Conservation (phyloP, 2,329 filamentous ascomycete species). For the Colletotrichum kahawae region DNA sequence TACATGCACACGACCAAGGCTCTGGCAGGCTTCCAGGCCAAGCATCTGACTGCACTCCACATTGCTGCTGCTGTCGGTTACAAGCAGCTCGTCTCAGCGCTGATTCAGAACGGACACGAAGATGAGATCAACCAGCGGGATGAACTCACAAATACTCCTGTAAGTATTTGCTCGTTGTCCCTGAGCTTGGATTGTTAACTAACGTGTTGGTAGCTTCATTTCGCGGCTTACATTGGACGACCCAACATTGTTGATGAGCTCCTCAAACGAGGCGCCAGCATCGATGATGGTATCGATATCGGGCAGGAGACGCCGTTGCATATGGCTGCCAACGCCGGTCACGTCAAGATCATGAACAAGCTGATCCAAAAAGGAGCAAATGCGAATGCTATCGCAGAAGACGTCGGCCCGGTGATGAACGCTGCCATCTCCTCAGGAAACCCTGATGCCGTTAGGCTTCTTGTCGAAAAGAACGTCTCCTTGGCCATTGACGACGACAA, state of each 20-base stretch:
- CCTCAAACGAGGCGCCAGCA: constrained; percentile 33
- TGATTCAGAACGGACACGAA: constrained; percentile 42
- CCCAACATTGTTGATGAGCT: constrained; percentile 41
- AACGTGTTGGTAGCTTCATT: constrained; percentile 28
- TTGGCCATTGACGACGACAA: constrained; percentile 34
- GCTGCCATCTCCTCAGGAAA: constrained; percentile 47
- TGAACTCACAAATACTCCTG: constrained; percentile 35
- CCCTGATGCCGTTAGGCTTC: constrained; percentile 41
- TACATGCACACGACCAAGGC: constrained; percentile 35
- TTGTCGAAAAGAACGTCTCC: constrained; percentile 42
- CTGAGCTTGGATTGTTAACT: too few relatives aligned
- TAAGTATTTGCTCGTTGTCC: constrained; percentile 23
- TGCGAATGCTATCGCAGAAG: constrained; percentile 34
- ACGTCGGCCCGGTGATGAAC: constrained; percentile 40
- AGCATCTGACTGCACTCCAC: constrained; percentile 39
- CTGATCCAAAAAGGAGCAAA: constrained; percentile 41
- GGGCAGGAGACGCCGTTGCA: constrained; percentile 39
- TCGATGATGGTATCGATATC: constrained; percentile 39
- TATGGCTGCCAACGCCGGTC: constrained; percentile 42
- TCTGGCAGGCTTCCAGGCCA: constrained; percentile 33
- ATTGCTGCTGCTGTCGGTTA: constrained; percentile 44
- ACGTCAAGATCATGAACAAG: constrained; percentile 44
- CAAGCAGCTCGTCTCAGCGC: constrained; percentile 37
- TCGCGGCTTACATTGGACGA: constrained; percentile 34
- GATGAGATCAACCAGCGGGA: constrained; percentile 38